phyloP scores from a whole-genome alignment of 495 filamentous ascomycete genomes.

The Penicillium lagena region DNA sequence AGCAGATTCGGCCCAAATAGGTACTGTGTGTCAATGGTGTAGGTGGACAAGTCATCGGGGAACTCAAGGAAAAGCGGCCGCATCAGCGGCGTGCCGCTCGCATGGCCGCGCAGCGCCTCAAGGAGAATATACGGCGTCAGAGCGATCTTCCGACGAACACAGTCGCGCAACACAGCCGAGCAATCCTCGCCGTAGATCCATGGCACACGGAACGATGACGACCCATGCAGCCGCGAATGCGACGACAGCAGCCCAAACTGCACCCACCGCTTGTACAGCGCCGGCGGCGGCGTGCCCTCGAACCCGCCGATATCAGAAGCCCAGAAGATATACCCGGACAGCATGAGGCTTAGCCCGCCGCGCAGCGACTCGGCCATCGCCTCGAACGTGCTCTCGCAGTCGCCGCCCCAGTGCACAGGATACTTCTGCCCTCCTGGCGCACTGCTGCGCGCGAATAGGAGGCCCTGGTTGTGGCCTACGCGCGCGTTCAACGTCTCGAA shows the following conservation, averaged over 20 bases:
- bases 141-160: slow-evolving; percentile 54
- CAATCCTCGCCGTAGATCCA: slow-evolving; percentile 65
- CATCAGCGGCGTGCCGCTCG: slow-evolving; percentile 46
- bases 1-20: slow-evolving; percentile 56
- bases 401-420: slow-evolving; percentile 61
- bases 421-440: slow-evolving; percentile 63
- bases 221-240: slow-evolving; percentile 61
- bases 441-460: slow-evolving; percentile 62
- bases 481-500: slow-evolving; percentile 55
- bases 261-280: slow-evolving; percentile 73
- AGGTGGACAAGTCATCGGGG: slow-evolving; percentile 54
- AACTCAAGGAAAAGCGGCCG: slow-evolving; percentile 61
- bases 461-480: slow-evolving; percentile 51
- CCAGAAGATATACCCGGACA: slow-evolving; percentile 66
- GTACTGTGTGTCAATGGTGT: slow-evolving; percentile 60
- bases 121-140: slow-evolving; percentile 58
- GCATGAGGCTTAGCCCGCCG: slow-evolving; percentile 59
- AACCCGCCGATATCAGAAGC: slow-evolving; percentile 68
- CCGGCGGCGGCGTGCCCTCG: slow-evolving; percentile 58
- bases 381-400: slow-evolving; percentile 66
- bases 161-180: slow-evolving; percentile 48
- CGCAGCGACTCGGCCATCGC: slow-evolving; percentile 69
- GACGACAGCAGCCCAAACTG: slow-evolving; percentile 64
- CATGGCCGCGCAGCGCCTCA: slow-evolving; percentile 42
- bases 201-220: slow-evolving; percentile 62